Evolutionary conservation across 176 grass and related monocot genomes (phyloP).

Genomic region (Zea luxurians): DNA sequence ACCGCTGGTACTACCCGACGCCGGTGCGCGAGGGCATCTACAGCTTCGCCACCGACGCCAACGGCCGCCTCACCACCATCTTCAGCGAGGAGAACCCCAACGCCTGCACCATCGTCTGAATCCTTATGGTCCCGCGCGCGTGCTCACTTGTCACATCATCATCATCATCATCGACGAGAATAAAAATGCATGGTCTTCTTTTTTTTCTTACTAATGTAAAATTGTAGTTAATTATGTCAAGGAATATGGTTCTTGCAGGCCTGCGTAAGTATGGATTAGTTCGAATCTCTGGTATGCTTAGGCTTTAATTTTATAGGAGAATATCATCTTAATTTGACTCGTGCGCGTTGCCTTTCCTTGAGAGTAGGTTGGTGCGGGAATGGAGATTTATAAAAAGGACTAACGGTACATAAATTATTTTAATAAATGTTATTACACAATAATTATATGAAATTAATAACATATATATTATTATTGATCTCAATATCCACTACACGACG

Average conservation of each 20-base stretch:
- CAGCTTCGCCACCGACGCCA: slow-evolving; percentile 70
- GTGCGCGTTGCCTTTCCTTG: background rate
- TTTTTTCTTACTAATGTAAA: background rate
- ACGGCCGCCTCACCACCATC: slow-evolving; percentile 65
- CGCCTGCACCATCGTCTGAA: slow-evolving; percentile 66
- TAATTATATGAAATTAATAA: no score
- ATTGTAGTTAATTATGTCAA: no score
- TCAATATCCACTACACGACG: no score
- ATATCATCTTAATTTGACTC: background rate
- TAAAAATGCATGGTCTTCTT: background rate
- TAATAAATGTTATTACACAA: no score
- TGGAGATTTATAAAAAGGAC: no score
- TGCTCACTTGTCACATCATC: background rate
- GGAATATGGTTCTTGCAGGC: slow-evolving; percentile 15
- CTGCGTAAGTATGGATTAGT: slow-evolving; percentile 9
- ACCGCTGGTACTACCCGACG: slow-evolving; percentile 76
- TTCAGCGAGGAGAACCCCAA: slow-evolving; percentile 99
- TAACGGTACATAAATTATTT: no score
- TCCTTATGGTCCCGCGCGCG: background rate
- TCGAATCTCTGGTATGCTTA: slow-evolving; percentile 4
- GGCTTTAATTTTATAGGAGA: no score
- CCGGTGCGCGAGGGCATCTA: slow-evolving; percentile 88
- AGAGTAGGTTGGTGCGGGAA: no score
- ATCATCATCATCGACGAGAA: background rate
- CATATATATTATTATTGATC: no score